Percentiles rank a stretch among this genome's conserved stretches.
phyloP scores from a whole-genome alignment of 805 yeast species.

The Yamadazyma insecticola region DNA sequence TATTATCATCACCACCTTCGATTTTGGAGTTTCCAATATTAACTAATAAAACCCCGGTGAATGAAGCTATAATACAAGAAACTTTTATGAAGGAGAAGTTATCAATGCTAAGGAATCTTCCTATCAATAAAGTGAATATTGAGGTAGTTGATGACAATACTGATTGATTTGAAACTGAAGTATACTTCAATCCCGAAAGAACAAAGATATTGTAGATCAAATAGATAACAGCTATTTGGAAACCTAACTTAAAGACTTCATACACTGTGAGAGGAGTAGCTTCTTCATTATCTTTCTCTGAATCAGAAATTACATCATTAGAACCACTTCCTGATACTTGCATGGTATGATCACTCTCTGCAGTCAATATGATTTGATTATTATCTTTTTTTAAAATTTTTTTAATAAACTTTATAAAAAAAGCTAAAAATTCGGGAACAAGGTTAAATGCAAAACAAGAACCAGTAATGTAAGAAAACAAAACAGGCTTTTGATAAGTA shows the following conservation, averaged over 20 bases:
- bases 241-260: conserved; percentile 34
- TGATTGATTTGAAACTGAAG: conserved; percentile 51
- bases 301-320: too few species aligned
- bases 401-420: not conserved
- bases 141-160: conserved; percentile 49
- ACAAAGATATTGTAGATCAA: conserved; percentile 36
- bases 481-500: conserved; percentile 44
- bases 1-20: conserved; percentile 15
- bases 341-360: too few species aligned
- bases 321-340: too few species aligned
- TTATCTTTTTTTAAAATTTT: too few species aligned
- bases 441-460: conserved; percentile 43
- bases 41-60: conserved; percentile 43
- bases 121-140: conserved; percentile 44
- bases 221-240: conserved; percentile 39
- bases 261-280: conserved; percentile 13
- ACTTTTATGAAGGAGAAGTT: conserved; percentile 37
- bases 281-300: conserved; percentile 1
- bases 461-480: conserved; percentile 46
- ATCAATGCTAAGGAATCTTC: conserved; percentile 38
- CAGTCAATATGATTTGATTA: too few species aligned
- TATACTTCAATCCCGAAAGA: conserved; percentile 41
- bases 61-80: conserved; percentile 40
- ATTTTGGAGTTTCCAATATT: conserved; percentile 27
- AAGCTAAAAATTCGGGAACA: conserved; percentile 27